These are phyloP conservation scores for Moniliophthora roreri DNA, from an alignment of 1,284 basidiomycete genomes.

Conservation along the genomic window DNA sequence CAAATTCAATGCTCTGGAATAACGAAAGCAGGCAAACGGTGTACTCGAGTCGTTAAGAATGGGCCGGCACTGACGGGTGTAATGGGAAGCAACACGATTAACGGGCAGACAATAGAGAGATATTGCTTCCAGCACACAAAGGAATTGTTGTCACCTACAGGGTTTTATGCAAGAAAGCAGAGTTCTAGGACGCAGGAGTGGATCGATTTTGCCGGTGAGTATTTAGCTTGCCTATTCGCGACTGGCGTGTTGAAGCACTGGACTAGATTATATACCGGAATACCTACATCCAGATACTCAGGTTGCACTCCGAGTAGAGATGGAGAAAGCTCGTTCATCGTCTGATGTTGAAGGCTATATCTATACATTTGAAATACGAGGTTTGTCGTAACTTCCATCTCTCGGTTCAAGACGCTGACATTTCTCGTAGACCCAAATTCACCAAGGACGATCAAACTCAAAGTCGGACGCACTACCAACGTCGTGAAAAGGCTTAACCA, in stretches of 20 bases:
- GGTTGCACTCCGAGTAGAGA: conserved; percentile 61
- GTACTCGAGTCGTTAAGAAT: conserved; percentile 58
- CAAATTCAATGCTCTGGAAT: conserved; percentile 58
- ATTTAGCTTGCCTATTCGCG: conserved; percentile 1
- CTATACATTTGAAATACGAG: conserved; percentile 75
- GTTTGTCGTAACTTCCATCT: conserved; percentile 32
- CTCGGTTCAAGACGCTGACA: neutral
- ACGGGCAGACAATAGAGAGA: conserved; percentile 37
- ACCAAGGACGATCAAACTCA: conserved; percentile 39
- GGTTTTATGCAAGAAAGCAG: conserved; percentile 56
- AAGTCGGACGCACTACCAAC: conserved; percentile 56
- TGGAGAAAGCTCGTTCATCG: conserved; percentile 62
- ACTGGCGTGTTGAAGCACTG: neutral
- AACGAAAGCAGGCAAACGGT: conserved; percentile 65
- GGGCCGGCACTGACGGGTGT: conserved; percentile 41
- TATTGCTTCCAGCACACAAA: conserved; percentile 73
- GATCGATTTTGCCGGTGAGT: conserved; percentile 56
- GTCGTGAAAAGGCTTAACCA: conserved; percentile 57
- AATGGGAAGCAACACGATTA: conserved; percentile 22
- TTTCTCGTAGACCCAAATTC: conserved; percentile 23
- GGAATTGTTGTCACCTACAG: conserved; percentile 48
- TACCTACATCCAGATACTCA: conserved; percentile 66
- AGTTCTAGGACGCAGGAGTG: conserved; percentile 31
- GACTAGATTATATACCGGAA: conserved; percentile 64
- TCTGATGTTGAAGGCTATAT: conserved; percentile 72